phyloP scores from a whole-genome alignment of 495 filamentous ascomycete genomes.

The Lentithecium fluviatile region DNA sequence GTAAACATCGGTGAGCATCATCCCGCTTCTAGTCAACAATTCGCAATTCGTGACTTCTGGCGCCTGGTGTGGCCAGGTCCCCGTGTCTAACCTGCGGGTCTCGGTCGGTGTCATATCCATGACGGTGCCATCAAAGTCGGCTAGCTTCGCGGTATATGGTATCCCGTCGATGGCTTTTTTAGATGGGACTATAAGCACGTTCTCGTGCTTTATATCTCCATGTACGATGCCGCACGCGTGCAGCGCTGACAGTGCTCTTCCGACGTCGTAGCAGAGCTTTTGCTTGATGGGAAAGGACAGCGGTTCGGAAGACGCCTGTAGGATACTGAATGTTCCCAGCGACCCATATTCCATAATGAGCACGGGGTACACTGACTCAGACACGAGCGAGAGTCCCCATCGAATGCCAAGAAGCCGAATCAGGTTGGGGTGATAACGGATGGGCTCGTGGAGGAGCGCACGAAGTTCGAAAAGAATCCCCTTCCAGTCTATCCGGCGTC shows the following conservation, averaged over 20 bases:
- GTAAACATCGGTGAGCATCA: slow-evolving; percentile 4
- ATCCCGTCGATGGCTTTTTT: neutral
- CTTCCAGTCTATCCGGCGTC: slow-evolving; percentile 1
- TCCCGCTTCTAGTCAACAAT: neutral
- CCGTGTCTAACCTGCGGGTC: neutral
- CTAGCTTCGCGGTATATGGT: slow-evolving; percentile 1
- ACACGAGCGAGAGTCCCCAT: neutral
- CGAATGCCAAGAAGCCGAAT: slow-evolving; percentile 4
- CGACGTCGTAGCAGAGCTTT: slow-evolving; percentile 12
- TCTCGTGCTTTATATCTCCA: slow-evolving; percentile 19
- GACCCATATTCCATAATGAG: slow-evolving; percentile 6
- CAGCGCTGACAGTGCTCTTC: neutral
- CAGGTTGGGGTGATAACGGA: slow-evolving; percentile 14
- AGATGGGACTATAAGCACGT: slow-evolving; percentile 6
- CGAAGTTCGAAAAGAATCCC: slow-evolving; percentile 8
- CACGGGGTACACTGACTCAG: slow-evolving; percentile 3
- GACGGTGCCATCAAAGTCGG: slow-evolving; percentile 5
- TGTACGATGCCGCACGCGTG: slow-evolving; percentile 8
- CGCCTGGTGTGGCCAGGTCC: slow-evolving; percentile 4
- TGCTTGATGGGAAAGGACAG: slow-evolving; percentile 11
- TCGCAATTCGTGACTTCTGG: neutral
- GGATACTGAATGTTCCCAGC: neutral
- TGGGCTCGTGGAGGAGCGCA: slow-evolving; percentile 4
- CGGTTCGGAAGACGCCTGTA: slow-evolving; percentile 3
- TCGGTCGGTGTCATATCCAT: neutral